Conservation (phyloP, 1,139 yeast genomes). For the Taphrina betulina region DNA sequence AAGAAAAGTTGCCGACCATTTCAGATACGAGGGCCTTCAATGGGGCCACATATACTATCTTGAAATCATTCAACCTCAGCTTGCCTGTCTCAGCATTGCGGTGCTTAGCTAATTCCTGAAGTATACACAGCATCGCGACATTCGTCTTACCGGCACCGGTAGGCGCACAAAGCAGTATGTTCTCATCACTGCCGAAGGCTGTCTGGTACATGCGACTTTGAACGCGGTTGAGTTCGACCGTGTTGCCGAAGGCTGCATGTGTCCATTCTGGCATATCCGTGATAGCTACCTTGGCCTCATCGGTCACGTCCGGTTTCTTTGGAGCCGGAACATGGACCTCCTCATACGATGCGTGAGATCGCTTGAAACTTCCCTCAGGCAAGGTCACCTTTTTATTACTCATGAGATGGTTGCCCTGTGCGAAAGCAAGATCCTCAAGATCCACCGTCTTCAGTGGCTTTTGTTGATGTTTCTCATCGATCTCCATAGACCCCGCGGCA, state of each 20-base stretch:
- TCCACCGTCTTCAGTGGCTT: conserved; percentile 50
- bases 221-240: conserved; percentile 69
- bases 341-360: conserved; percentile 71
- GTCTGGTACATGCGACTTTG: conserved; percentile 79
- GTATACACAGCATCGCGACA: conserved; percentile 79
- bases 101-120: conserved; percentile 60
- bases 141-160: conserved; percentile 99
- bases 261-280: conserved; percentile 78
- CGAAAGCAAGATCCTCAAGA: conserved; percentile 62
- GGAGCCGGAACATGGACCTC: conserved; percentile 88
- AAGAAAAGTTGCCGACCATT: conserved; percentile 81
- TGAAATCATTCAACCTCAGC: conserved; percentile 51
- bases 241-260: conserved; percentile 64
- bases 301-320: conserved; percentile 45
- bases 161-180: conserved; percentile 87
- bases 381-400: conserved; percentile 65
- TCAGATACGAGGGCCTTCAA: conserved; percentile 93
- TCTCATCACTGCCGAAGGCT: conserved; percentile 70
- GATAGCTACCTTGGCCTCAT: conserved; percentile 57
- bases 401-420: conserved; percentile 70
- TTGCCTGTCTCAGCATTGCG: conserved; percentile 52
- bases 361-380: conserved; percentile 81
- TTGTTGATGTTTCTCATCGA: conserved; percentile 32
- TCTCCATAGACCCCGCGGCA: conserved; percentile 44
- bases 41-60: conserved; percentile 90